Percentiles rank a stretch among this genome's conserved stretches.
Evolutionary conservation across 1,284 basidiomycete genomes (phyloP).

Genomic region (Apiotrichum gamsii): DNA sequence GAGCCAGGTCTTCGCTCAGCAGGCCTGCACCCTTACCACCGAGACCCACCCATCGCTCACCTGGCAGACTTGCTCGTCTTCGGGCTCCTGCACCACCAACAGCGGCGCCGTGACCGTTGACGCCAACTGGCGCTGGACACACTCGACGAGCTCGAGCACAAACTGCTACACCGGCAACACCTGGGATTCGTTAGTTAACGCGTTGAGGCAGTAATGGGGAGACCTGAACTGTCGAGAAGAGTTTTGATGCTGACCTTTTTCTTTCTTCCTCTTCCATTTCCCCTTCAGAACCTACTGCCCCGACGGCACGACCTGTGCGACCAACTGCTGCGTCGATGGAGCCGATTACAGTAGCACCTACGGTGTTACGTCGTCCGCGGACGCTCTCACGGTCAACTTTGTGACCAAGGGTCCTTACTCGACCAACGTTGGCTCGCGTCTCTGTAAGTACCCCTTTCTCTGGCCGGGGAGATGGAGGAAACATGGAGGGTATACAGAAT

Average conservation of each 20-base stretch:
- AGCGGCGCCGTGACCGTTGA: neutral
- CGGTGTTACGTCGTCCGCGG: neutral
- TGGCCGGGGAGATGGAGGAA: too few species aligned
- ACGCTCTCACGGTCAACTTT: neutral
- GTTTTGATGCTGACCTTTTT: too few species aligned
- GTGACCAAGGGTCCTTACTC: neutral
- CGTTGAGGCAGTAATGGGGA: too few species aligned
- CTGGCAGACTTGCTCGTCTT: neutral
- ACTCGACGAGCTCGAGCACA: neutral
- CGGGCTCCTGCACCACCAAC: neutral
- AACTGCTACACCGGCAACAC: slow-evolving; percentile 1
- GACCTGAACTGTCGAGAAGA: too few species aligned
- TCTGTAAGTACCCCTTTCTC: too few species aligned
- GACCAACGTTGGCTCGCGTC: slow-evolving; percentile 1
- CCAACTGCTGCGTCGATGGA: neutral
- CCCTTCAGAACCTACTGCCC: neutral
- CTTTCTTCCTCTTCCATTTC: too few species aligned
- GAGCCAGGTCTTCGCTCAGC: neutral
- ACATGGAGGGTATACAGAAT: too few species aligned
- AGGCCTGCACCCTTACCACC: neutral
- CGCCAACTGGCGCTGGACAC: slow-evolving; percentile 2
- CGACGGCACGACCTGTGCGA: neutral
- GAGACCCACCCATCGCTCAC: neutral
- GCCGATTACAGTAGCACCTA: slow-evolving; percentile 1
- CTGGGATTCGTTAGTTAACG: neutral